Base-by-base conservation (phyloP, 441 rosid genomes). In the Populus hybrid region DNA sequence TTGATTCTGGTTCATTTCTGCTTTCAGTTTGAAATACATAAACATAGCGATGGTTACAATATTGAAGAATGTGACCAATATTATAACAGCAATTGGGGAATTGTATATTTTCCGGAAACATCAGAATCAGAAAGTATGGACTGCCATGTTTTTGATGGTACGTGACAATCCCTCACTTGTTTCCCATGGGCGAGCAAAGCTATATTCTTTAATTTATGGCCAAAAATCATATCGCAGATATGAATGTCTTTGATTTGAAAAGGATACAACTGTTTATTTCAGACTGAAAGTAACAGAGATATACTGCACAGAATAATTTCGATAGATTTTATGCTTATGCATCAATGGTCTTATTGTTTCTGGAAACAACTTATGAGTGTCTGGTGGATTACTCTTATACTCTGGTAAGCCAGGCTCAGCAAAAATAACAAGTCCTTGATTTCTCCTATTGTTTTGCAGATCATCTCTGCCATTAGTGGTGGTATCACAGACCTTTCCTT, bases 11-110 rank as follows among this genome's bases (percentile, higher is more conserved):
- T 80, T 75, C 40, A 33, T 40, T 73, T 77, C 73, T 53, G 71
- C 77, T 83, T 89, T 82, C 95, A 95, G 98, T 82, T 87, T 95
- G 91, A 95, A 89, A 81, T 86, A 90, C 89, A 93, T 92, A 72
- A 95, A 93, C 74, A 88, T 95, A 20, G 98, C 99, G 78, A 95
- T 95, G 99, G 97, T 95, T 83, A 95, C 98, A 78, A 85, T 93
- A 74, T 85, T 95, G 91, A 95, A 95, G 95, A 95, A 95, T 78
- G 87, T 91, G 78, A 89, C 99, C 20, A 95, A 95, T 86, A 93
- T 95, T 81, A 78, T 95, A 72, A 93, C 99, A 28, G 99, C 98
- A 72, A 69, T 89, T 18, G 99, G 99, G 56, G 99, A 95, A 74
- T 73, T 92, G 3, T 95, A 92, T 80, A 83, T 95, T 72, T 95